Base-by-base conservation (phyloP, 495 filamentous ascomycete species). In the Neurospora pannonica region DNA sequence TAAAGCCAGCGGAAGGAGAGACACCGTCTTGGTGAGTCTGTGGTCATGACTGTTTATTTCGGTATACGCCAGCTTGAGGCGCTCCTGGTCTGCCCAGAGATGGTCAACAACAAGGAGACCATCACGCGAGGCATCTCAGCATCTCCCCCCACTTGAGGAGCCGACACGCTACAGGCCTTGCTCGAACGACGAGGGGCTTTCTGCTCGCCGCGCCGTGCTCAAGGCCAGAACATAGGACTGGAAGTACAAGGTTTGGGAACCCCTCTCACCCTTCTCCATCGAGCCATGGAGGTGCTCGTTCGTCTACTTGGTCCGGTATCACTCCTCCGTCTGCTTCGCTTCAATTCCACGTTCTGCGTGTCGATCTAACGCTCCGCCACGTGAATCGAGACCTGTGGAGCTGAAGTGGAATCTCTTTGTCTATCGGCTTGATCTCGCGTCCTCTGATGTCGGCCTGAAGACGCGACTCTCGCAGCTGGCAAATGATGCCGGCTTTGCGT, bases 11-110 rank as follows among this genome's bases (percentile, higher is more conserved):
- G 15, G 40, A 3, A 8, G 0, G 1, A 43, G 6, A 43, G 19
- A n/a, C 0, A 43, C 40, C 17, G 2, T 43, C 17, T 8, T n/a
- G 0, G 0, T 4, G 3, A 43, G n/a, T 2, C 40, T 0, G 7
- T 43, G n/a, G 17, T 19, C 17, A 2, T 43, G 17, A 1, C 40
- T 8, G 40, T 7, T 8, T n/a, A n/a, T 2, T 43, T 43, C 19
- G 2, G 40, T 43, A 43, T n/a, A n/a, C 3, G 19, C 40, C 17
- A 43, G 17, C 7, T 43, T 19, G 0, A n/a, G 40, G 17, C 40
- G 7, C 19, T n/a, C 3, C 40, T 3, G 6, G 40, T n/a, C 40
- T 42, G 17, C 15, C 15, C 40, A 42, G 40, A 19, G 40, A 19
- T 42, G 40, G 40, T 19, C 15, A 42, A 0, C 5, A 42, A 0